These are phyloP conservation scores for Aspergillus sparsus DNA, from an alignment of 495 filamentous ascomycete genomes.

Conservation along the genomic window DNA sequence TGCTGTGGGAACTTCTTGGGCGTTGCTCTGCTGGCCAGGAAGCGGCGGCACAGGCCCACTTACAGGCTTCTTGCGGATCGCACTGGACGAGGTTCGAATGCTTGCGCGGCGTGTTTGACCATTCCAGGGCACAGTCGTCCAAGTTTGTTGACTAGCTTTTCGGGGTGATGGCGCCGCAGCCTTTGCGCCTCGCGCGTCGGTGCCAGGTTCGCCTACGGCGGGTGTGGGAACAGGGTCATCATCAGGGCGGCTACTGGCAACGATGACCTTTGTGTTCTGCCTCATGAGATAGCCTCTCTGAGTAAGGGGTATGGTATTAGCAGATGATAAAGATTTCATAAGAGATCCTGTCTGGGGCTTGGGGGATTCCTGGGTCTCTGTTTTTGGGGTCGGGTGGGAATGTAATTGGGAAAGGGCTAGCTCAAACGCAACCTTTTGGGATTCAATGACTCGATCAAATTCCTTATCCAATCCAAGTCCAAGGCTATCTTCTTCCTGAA, in stretches of 20 bases:
- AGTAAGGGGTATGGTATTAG: constrained; percentile 60
- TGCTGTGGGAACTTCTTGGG: constrained; percentile 58
- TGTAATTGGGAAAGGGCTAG: constrained; percentile 48
- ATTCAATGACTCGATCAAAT: constrained; percentile 93
- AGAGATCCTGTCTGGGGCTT: constrained; percentile 10
- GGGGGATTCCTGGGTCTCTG: constrained; percentile 19
- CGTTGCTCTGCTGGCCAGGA: constrained; percentile 84
- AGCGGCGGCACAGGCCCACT: constrained; percentile 73
- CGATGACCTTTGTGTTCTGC: constrained; percentile 95
- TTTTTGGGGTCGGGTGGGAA: constrained; percentile 14
- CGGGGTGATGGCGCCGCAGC: constrained; percentile 72
- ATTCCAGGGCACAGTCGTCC: constrained; percentile 98
- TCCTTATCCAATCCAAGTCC: constrained; percentile 86
- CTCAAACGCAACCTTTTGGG: constrained; percentile 87
- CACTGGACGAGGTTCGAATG: constrained; percentile 57
- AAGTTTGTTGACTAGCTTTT: constrained; percentile 78
- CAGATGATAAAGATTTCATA: constrained; percentile 24
- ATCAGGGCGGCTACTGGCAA: constrained; percentile 70
- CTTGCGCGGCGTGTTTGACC: constrained; percentile 69
- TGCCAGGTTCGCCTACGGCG: constrained; percentile 49
- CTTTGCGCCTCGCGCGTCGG: constrained; percentile 56
- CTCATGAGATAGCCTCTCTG: constrained; percentile 99
- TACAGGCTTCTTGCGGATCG: constrained; percentile 64
- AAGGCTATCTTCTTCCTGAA: constrained; percentile 54
- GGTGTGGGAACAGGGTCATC: constrained; percentile 43